phyloP scores from a whole-genome alignment of 306 rosid species.

The Sophora flavescens region DNA sequence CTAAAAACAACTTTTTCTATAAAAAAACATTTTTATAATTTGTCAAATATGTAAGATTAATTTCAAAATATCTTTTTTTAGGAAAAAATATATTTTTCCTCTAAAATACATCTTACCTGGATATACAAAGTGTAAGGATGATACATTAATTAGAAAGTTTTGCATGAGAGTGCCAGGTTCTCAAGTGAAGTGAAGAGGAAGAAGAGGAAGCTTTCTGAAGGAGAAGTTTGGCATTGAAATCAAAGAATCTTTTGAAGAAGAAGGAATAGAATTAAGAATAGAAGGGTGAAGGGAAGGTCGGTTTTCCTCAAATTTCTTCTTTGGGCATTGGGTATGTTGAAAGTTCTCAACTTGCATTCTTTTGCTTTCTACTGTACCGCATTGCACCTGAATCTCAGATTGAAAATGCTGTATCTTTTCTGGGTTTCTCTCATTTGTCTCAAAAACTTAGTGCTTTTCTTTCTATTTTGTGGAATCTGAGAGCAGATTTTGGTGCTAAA shows the following conservation, averaged over 20 bases:
- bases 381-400: conserved; percentile 64
- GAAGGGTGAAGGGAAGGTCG: conserved; percentile 49
- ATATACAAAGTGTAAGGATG: too few species aligned
- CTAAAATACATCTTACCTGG: too few species aligned
- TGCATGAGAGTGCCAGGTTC: conserved; percentile 23
- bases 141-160: too few species aligned
- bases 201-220: conserved; percentile 31
- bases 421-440: conserved; percentile 39
- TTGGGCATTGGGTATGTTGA: conserved; percentile 53
- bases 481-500: conserved; percentile 21
- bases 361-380: conserved; percentile 26
- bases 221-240: conserved; percentile 40
- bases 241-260: conserved; percentile 60
- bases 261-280: conserved; percentile 1
- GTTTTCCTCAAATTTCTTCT: conserved; percentile 60
- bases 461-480: conserved; percentile 24
- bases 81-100: too few species aligned
- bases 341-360: conserved; percentile 47
- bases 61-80: too few species aligned
- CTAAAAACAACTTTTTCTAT: too few species aligned
- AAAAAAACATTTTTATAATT: too few species aligned
- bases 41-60: too few species aligned
- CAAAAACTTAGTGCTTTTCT: conserved; percentile 13
- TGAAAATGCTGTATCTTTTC: conserved; percentile 48
- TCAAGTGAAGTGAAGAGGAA: conserved; percentile 40